Base-by-base conservation (phyloP, 2,329 filamentous ascomycete species). In the Ustilaginoidea virens region DNA sequence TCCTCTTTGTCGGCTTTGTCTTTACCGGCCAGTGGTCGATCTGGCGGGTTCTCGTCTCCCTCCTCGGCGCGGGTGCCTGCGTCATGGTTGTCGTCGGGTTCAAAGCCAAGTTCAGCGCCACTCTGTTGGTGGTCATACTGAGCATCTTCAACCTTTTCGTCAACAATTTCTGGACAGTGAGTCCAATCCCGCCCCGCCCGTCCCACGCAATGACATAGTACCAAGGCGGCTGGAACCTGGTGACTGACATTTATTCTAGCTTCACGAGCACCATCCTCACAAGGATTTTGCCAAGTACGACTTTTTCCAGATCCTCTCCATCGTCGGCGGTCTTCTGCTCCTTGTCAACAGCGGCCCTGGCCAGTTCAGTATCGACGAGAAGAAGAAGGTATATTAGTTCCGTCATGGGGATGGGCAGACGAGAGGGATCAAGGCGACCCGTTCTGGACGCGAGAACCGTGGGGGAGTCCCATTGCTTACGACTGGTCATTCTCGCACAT, bases 241-340 rank as follows among this genome's bases (percentile, higher is more conserved):
- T n/a, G n/a, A n/a, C n/a, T n/a, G n/a, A n/a, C n/a, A n/a, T 29
- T 18, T 30, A 34, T 14, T 23, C 10, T 11, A 92, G 80, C 82
- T 98, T 42, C 87, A 96, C 63, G 80, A 87, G 43, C 81, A 92
- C 63, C 90, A 98, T 65, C 90, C 90, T 27, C 87, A 96, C 69
- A 96, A 96, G 73, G 90, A 98, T 59, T 98, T 98, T 52, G 90
- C 90, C 66, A 98, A 98, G 64, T 98, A 98, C 71, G 90, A 98
- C 56, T 98, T 98, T 69, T 98, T 98, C 76, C 90, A 98, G 66
- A 94, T 96, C 46, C 69, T 98, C 31, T 98, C 90, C 29, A 98
- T 98, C 52, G 87, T 96, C 41, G 90, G 90, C 39, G 90, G 90
- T 55, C 80, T 98, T 33, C 69, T 98, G 33, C 76, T 98, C 41